Percentiles rank a stretch among this genome's conserved stretches.
Conservation (phyloP, 2,329 filamentous ascomycete species). For the Pezicula radicicola region DNA sequence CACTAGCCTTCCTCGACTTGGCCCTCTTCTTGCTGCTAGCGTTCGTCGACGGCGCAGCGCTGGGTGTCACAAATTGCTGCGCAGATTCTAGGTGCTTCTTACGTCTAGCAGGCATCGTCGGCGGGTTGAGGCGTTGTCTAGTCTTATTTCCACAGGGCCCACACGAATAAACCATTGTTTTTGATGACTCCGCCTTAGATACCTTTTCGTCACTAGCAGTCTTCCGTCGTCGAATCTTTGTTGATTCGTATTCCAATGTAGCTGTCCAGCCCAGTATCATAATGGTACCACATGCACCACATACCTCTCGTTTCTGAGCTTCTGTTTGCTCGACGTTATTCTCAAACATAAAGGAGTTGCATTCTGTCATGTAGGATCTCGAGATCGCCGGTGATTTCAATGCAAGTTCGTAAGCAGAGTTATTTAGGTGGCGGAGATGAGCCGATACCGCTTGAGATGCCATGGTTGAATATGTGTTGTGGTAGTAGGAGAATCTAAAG, state of each 20-base stretch:
- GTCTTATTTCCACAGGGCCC: constrained; percentile 22
- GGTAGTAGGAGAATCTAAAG: not conserved
- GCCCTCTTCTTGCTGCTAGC: constrained; percentile 63
- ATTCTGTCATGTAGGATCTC: constrained; percentile 55
- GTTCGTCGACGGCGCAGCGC: constrained; percentile 38
- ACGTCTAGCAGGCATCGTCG: constrained; percentile 2
- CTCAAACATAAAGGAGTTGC: constrained; percentile 46
- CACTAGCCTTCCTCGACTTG: constrained; percentile 58
- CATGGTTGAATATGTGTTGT: constrained; percentile 10
- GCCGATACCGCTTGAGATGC: constrained; percentile 21
- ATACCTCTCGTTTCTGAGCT: constrained; percentile 51
- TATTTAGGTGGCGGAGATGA: constrained; percentile 41
- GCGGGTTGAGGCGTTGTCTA: constrained; percentile 10
- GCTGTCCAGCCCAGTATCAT: constrained; percentile 45
- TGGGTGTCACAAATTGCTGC: not conserved
- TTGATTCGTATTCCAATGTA: constrained; percentile 11
- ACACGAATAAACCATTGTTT: constrained; percentile 25
- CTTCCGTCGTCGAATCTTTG: constrained; percentile 3
- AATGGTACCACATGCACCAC: constrained; percentile 59
- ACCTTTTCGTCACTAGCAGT: not conserved
- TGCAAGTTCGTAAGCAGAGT: constrained; percentile 57
- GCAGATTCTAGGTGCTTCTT: not conserved
- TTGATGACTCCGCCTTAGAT: constrained; percentile 2
- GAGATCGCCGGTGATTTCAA: constrained; percentile 52
- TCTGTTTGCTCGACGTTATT: constrained; percentile 42